A percentile compares a stretch with the other conserved stretches of the same genome.
Evolutionary conservation across 2,329 filamentous ascomycete species (phyloP).

Genomic region (Monilinia aucupariae): DNA sequence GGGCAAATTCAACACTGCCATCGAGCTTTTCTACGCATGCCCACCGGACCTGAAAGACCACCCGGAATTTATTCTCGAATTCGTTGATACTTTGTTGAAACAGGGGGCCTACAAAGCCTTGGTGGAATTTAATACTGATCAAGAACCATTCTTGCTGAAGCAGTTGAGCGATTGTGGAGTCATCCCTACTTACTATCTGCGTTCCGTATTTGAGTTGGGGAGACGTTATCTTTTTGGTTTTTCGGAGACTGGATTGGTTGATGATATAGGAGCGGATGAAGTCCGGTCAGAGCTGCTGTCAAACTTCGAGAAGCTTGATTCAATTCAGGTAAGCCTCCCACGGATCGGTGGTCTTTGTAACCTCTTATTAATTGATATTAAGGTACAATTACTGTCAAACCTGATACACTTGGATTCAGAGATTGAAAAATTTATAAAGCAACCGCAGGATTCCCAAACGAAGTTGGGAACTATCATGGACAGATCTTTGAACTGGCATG

Average conservation of each 20-base stretch:
- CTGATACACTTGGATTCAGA: neutral
- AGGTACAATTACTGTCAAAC: neutral
- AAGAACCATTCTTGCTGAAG: neutral
- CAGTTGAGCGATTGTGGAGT: neutral
- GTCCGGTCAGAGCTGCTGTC: neutral
- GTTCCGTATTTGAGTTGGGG: neutral
- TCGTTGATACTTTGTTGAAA: neutral
- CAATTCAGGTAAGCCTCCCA: neutral
- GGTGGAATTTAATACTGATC: neutral
- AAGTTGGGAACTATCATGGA: rapidly evolving
- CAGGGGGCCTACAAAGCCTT: neutral
- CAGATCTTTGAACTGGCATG: neutral
- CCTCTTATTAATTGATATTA: neutral
- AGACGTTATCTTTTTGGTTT: neutral
- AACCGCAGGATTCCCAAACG: rapidly evolving
- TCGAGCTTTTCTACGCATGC: neutral
- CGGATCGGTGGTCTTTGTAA: rapidly evolving
- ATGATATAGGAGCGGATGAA: neutral
- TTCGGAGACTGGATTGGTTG: too few relatives aligned
- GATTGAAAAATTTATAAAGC: neutral
- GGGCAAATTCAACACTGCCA: neutral
- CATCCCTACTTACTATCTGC: neutral
- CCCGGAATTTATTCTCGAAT: neutral
- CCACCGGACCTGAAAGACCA: neutral
- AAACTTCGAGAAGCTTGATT: neutral